phyloP scores from a whole-genome alignment of 345 rosid species.

The Carallia pectinifolia region DNA sequence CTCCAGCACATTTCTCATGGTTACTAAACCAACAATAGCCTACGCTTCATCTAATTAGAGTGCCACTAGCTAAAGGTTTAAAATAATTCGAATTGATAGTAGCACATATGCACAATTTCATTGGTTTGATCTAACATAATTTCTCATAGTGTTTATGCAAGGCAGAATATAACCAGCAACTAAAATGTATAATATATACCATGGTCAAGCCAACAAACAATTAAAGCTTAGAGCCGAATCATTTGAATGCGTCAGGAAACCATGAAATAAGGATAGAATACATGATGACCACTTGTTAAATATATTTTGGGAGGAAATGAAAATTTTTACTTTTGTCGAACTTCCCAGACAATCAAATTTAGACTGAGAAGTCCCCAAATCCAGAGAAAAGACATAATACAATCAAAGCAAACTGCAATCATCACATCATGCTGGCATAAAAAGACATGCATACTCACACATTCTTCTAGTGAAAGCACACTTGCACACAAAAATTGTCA shows the following conservation, averaged over 20 bases:
- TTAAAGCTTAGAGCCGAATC: neutral
- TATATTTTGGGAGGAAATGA: too few species aligned
- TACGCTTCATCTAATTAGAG: neutral
- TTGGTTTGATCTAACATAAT: neutral
- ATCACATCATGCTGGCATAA: neutral
- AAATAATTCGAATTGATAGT: neutral
- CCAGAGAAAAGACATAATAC: neutral
- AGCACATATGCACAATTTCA: neutral
- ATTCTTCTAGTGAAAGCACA: neutral
- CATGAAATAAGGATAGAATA: neutral
- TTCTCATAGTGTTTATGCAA: neutral
- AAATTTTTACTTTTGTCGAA: too few species aligned
- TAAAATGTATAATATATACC: neutral
- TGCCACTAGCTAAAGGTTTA: neutral
- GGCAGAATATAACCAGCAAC: neutral
- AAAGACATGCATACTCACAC: neutral
- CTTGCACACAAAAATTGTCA: neutral
- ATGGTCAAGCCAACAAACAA: neutral
- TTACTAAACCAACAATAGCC: neutral
- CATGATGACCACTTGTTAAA: too few species aligned
- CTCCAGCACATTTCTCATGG: neutral
- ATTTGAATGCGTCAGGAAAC: neutral
- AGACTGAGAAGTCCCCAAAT: neutral
- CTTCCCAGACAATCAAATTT: neutral
- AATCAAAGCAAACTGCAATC: neutral